These are phyloP conservation scores for Mortierella sp. DNA, from an alignment of 371 early-diverging fungal genomes.

Conservation along the genomic window DNA sequence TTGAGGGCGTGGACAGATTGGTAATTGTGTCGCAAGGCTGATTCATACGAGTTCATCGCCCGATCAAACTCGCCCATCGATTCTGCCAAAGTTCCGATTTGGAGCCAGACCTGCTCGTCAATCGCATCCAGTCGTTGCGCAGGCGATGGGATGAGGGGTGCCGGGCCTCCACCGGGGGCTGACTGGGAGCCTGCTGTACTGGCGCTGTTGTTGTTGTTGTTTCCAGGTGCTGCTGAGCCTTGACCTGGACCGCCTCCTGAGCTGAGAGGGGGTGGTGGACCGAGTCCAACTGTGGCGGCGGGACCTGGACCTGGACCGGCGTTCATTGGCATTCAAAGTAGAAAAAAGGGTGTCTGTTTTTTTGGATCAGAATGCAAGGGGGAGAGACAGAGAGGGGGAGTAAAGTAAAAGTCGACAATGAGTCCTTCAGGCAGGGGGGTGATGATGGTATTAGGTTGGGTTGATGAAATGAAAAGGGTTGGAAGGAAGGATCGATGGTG, in stretches of 20 bases:
- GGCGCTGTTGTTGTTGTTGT: not conserved
- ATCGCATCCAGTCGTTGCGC: constrained; percentile 74
- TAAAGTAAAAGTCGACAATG: not conserved
- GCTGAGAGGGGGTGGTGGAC: not conserved
- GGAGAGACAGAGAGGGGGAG: not conserved
- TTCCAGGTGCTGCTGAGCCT: not conserved
- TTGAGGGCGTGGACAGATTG: constrained; percentile 85
- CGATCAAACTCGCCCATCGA: constrained; percentile 82
- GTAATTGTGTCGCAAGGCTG: constrained; percentile 90
- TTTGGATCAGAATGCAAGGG: not conserved
- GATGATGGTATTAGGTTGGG: not conserved
- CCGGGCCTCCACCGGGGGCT: constrained; percentile 8
- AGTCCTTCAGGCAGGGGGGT: not conserved
- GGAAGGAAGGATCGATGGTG: not conserved
- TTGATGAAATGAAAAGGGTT: not conserved
- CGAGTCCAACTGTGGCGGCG: not conserved
- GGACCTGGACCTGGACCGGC: not conserved
- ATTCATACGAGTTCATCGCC: constrained; percentile 87
- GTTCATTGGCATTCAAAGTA: too few relatives aligned
- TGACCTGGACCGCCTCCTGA: too few relatives aligned
- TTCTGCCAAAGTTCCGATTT: constrained; percentile 79
- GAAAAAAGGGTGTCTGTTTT: not conserved
- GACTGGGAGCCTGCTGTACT: constrained; percentile 22
- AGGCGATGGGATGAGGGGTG: constrained; percentile 57
- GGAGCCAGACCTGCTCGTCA: constrained; percentile 86